Base-by-base conservation (phyloP, 768 basidiomycete genomes). In the Hericium rajendrae region DNA sequence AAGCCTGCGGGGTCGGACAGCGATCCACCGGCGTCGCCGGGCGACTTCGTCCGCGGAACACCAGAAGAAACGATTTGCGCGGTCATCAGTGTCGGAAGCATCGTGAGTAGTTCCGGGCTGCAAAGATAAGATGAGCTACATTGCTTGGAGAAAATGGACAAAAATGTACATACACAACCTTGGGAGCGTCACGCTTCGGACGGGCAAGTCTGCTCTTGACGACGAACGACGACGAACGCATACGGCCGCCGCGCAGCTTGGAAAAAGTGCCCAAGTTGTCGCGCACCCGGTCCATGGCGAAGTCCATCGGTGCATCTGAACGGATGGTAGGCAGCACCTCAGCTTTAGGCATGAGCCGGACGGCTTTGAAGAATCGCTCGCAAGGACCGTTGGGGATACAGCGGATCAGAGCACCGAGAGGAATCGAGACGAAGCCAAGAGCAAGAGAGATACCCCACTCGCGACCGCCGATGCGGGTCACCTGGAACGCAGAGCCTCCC, bases 361-460 rank as follows among this genome's bases (percentile, higher is more conserved):
- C 20, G 55, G 69, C 67, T 65, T 79, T 73, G 62, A 87, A 76
- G 59, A 85, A 53, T 16, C 73, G 77, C 64, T 91, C 88, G 66
- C 93, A 84, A 0, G 91, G 90, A 38, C 66, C 79, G 65, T 87
- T 93, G 50, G 95, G 95, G 28, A 94, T 69, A 20, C 83, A 71
- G 46, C 95, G 90, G 59, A 94, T 79, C 60, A 93, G 66, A 39
- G 76, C 85, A 54, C 92, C 97, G 64, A 95, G 78, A 4, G 95
- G 97, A 48, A 98, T 82, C 10, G 97, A 86, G 50, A 93, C 81
- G 46, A 86, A 60, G 38, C 95, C 97, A 38, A 97, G 79, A 51
- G 91, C 86, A 40, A 99, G 74, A 0, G 91, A 89, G 62, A 98
- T 91, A 54, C 83, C 94, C 97, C 97, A 99, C 69, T 95, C 92